Base-by-base conservation (phyloP, 2,329 filamentous ascomycete species). In the Xylaria sp. region DNA sequence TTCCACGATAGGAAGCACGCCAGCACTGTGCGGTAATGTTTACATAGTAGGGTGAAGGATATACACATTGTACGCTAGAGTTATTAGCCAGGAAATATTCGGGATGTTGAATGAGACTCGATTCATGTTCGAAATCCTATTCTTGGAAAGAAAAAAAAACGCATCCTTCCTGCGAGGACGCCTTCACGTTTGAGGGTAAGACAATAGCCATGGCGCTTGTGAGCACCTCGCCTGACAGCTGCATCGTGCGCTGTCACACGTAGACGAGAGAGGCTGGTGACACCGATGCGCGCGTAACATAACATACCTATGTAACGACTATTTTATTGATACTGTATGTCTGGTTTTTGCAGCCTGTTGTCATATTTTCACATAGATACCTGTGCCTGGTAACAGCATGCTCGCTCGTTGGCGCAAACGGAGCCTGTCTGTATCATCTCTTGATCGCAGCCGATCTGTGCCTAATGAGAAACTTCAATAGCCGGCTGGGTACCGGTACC, bases 211-310 rank as follows among this genome's bases (percentile, higher is more conserved):
- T 29, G 31, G 38, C 39, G 17, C 47, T 27, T 2, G 31, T 36
- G 25, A 61, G 42, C 17, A 33, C 47, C 51, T 59, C 61, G 66
- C 53, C 62, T 62, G 49, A 47, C 57, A 65, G 54, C 61, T 50
- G 61, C 42, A 60, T 69, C 61, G 64, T 36, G 67, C 65, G 59
- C 67, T 55, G 63, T 69, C 55, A 44, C 51, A 67, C 67, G n/a
- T 55, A 31, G 55, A 33, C 44, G 45, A 59, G 47, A 65, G 53
- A 53, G 60, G 60, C 20, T 61, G 51, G 65, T 67, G 61, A 54
- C 39, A 65, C 53, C 17, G 45, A 53, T 38, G 38, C 36, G 2
- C 7, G 53, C 33, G 53, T 55, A 55, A 53, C 42, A 22, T 42
- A 17, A 5, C 17, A 42, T 42, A 42, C 25, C 25, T 25, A 54